Percentiles rank a stretch among this genome's conserved stretches.
phyloP scores from a whole-genome alignment of 2,329 filamentous ascomycete genomes.

The Pseudogymnoascus sp. region DNA sequence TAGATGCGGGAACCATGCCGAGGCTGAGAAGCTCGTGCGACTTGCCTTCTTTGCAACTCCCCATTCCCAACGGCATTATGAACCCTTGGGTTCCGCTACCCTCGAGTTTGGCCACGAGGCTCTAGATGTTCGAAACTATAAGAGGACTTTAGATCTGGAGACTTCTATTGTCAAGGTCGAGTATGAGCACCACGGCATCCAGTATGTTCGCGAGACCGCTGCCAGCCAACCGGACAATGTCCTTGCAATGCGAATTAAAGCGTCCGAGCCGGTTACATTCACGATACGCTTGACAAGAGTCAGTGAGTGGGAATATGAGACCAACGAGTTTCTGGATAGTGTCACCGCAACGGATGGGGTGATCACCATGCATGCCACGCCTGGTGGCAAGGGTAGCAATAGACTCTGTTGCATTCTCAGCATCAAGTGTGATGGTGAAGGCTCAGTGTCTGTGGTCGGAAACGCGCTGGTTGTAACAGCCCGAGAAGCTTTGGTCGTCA shows the following conservation, averaged over 20 bases:
- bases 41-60: slow-evolving; percentile 38
- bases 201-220: slow-evolving; percentile 29
- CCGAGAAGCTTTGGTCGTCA: slow-evolving; percentile 27
- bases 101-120: slow-evolving; percentile 32
- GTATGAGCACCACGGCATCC: slow-evolving; percentile 28
- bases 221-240: slow-evolving; percentile 33
- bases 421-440: slow-evolving; percentile 22
- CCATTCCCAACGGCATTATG: slow-evolving; percentile 38
- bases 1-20: slow-evolving; percentile 30
- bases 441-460: slow-evolving; percentile 23
- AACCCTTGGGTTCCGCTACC: slow-evolving; percentile 32
- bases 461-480: slow-evolving; percentile 31
- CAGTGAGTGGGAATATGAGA: slow-evolving; percentile 33
- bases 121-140: slow-evolving; percentile 26
- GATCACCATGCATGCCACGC: slow-evolving; percentile 32
- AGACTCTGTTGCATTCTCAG: slow-evolving; percentile 27
- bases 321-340: slow-evolving; percentile 35
- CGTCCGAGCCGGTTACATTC: slow-evolving; percentile 15
- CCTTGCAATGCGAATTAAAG: slow-evolving; percentile 27
- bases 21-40: slow-evolving; percentile 34
- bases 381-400: slow-evolving; percentile 29
- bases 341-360: slow-evolving; percentile 24
- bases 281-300: slow-evolving; percentile 30
- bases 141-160: slow-evolving; percentile 30
- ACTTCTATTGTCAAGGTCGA: slow-evolving; percentile 28